Evolutionary conservation across 2,329 filamentous ascomycete genomes (phyloP), one percentile per base, ranked within the genome.

Genomic region (Alternaria angustiovoidea): DNA sequence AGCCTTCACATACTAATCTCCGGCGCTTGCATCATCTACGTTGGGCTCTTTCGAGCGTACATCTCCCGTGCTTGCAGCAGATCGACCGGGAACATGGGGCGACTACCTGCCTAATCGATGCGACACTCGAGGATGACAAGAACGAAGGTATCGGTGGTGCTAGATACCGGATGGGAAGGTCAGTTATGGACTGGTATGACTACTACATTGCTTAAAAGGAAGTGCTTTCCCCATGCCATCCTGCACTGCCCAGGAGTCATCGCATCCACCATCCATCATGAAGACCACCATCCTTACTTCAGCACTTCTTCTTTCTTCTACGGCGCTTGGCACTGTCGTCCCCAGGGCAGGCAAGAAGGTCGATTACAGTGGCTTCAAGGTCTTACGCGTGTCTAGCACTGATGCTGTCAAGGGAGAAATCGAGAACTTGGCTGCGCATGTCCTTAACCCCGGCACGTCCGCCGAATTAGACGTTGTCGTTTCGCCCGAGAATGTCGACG

Each of bases 311-410:
- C 56, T 67, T 42, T 55, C 52, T 20, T 69, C 71, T 16, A 60
- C 66, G 1, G 66, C 64, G n/a, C 54, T 74, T n/a, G 67, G 63
- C 18, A 64, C 62, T 22, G 71, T 67, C 8, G 71, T 76, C 16
- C 71, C 73, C 36, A 63, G 66, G 41, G 66, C 64, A 43, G 67
- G 62, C 18, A 62, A 74, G 59, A 75, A 76, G 62, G 63, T 78
- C 52, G 74, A 77, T 58, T 78, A 78, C 62, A 71, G 64, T 62
- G 75, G 75, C 60, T 78, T 75, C 70, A 77, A 77, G 64, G 70
- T 76, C 14, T 56, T 78, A 16, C 75, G 76, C 39, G 54, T 78
- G 30, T 48, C 61, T 12, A 63, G 68, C 44, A 63, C 58, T 30
- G 60, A 63, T 16, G 63, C 68, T 30, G 60, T 75, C 14, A 70